Conservation (phyloP, 345 rosid genomes). For the Euphorbia pulcherrima region DNA sequence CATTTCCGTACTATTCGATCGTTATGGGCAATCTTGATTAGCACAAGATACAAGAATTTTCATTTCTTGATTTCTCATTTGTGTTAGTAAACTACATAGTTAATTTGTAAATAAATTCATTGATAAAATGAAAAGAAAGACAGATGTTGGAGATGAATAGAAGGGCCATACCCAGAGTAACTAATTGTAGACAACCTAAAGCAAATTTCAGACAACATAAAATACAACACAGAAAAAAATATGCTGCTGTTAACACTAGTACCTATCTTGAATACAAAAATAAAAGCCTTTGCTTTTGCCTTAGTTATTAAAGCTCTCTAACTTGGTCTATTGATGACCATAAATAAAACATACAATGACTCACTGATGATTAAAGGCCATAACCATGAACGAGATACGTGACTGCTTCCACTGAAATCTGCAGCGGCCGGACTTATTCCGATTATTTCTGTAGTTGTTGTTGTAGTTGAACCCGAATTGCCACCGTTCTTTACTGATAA, state of each 20-base stretch:
- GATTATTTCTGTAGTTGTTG: constrained; percentile 33
- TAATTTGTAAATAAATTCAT: too few relatives aligned
- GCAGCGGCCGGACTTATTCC: constrained; percentile 42
- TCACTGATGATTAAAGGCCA: constrained; percentile 20
- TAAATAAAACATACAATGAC: constrained; percentile 6
- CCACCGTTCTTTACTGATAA: constrained; percentile 43
- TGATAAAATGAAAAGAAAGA: too few relatives aligned
- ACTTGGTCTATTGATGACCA: background rate
- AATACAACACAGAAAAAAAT: background rate
- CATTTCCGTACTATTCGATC: too few relatives aligned
- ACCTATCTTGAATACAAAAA: background rate
- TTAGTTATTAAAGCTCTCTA: background rate
- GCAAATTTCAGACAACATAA: background rate
- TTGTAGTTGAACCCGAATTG: constrained; percentile 35
- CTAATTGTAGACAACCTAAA: too few relatives aligned
- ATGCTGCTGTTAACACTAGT: background rate
- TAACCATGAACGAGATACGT: constrained; percentile 26
- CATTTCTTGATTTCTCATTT: too few relatives aligned
- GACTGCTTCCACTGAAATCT: constrained; percentile 44
- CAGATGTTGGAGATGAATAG: too few relatives aligned
- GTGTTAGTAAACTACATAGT: too few relatives aligned
- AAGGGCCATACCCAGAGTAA: too few relatives aligned
- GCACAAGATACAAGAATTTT: too few relatives aligned
- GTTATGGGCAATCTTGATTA: too few relatives aligned
- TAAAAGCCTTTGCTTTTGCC: constrained; percentile 5